Evolutionary conservation across 768 basidiomycete species (phyloP).

Genomic region (Suillus bovinus): DNA sequence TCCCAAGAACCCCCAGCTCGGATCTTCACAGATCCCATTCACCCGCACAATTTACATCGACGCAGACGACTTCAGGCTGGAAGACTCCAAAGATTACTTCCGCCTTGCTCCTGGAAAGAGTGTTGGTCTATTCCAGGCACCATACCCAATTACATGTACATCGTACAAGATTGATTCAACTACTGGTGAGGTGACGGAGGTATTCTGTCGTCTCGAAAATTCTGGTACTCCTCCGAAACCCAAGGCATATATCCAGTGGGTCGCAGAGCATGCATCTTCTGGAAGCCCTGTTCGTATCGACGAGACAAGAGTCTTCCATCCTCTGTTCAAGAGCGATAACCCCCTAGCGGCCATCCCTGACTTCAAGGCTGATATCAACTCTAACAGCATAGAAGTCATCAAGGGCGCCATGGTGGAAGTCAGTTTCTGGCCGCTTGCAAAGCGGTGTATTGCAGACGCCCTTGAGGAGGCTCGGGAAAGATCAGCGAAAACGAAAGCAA

Average conservation of each 20-base stretch:
- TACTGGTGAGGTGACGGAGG: constrained; percentile 75
- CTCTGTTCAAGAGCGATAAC: constrained; percentile 92
- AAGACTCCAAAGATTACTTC: constrained; percentile 95
- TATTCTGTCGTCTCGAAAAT: constrained; percentile 79
- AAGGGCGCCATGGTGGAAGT: constrained; percentile 83
- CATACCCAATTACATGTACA: constrained; percentile 90
- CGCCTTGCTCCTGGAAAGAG: constrained; percentile 97
- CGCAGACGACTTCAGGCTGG: constrained; percentile 85
- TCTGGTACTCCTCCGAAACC: constrained; percentile 69
- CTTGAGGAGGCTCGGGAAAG: constrained; percentile 61
- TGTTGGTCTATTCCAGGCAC: constrained; percentile 93
- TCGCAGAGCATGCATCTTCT: constrained; percentile 77
- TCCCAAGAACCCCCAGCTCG: constrained; percentile 89
- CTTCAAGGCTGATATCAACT: constrained; percentile 80
- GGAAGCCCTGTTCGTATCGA: constrained; percentile 83
- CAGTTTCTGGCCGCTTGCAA: constrained; percentile 86
- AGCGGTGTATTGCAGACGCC: constrained; percentile 63
- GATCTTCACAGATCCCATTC: constrained; percentile 79
- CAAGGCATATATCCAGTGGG: constrained; percentile 97
- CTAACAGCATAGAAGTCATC: constrained; percentile 77
- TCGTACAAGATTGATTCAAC: constrained; percentile 76
- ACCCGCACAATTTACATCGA: constrained; percentile 92
- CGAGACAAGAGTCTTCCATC: constrained; percentile 91
- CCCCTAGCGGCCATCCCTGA: constrained; percentile 70
- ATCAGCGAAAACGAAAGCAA: constrained; percentile 59